Evolutionary conservation across 352 stramenopile genomes (phyloP), one percentile per base, ranked within the genome.

Genomic region (Phytophthora pseudosyringae): DNA sequence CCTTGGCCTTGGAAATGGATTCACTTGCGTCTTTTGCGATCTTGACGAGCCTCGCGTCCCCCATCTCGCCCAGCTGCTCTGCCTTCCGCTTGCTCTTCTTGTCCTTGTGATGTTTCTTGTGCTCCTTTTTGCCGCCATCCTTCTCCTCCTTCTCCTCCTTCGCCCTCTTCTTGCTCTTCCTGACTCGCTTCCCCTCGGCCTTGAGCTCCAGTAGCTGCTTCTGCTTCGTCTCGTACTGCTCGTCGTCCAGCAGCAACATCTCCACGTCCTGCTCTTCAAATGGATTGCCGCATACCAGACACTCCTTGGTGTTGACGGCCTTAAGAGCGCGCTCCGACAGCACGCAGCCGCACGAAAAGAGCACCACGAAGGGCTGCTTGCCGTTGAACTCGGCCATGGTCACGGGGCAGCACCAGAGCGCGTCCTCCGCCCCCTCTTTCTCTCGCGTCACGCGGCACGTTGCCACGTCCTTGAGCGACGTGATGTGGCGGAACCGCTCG

Each of bases 381-480:
- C 91, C 91, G 43, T 90, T 97, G 60, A 98, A 91, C 65, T 95
- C 86, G 43, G 83, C 54, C 69, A 92, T 79, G n/a, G 88, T 97
- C 15, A 97, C 72, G 26, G 92, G 92, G 54, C 92, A 98, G 57
- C 64, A 53, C 68, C 68, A 76, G 4, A 54, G 26, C 32, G 58
- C 36, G 36, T 61, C 53, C 25, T 59, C 26, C n/a, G n/a, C n/a
- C 26, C 61, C 28, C 6, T 60, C 53, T 33, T 63, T 69, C 21
- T 60, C 51, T 10, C 31, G 43, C 13, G 62, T 81, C 55, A 87
- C 83, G 39, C 53, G 70, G 58, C 90, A 97, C n/a, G 79, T 83
- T 10, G 95, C 80, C 18, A 97, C 76, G 63, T 97, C 92, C 55
- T 96, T 96, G 16, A 97, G 73, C 25, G 86, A 93, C 41, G 85